Base-by-base conservation (phyloP, 495 filamentous ascomycete genomes). In the Neurospora terricola region DNA sequence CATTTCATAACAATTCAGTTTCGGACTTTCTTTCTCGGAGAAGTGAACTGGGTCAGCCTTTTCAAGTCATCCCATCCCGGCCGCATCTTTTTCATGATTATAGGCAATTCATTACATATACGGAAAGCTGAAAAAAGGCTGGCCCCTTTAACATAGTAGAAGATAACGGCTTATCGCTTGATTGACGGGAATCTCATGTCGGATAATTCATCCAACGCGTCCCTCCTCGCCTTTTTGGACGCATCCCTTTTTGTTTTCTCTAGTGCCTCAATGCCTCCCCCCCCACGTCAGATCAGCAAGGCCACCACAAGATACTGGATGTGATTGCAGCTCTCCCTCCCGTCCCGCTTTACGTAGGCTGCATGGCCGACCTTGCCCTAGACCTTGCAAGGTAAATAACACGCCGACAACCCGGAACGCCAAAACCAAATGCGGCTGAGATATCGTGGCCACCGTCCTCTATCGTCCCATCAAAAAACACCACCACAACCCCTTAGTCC, bases 381-480 rank as follows among this genome's bases (percentile, higher is more conserved):
- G 73, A 76, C 73, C 54, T 66, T 66, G 54, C 54, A 76, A 76
- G 73, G 74, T 73, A 76, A 77, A 72, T 76, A 72, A 76, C 70
- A 74, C 72, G 73, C 74, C 73, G 72, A 77, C 71, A 72, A 75
- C 73, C 78, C 74, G 73, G 73, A 80, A 80, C 78, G 79, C 78
- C 78, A 77, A 75, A 70, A 77, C 79, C 76, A 59, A 77, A 81
- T 81, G 77, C 77, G 76, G 70, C 69, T 70, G 73, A 79, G 72
- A 76, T 69, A 70, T 43, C 71, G 70, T 72, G 68, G 70, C 75
- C 38, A 72, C 62, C 34, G 11, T 62, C 42, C 42, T 68, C 70
- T 59, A 76, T 71, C 70, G 59, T 70, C 75, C 73, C 72, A 43
- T 74, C 40, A 37, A 59, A 42, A 21, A 66, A 68, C 34, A 34